Conservation (phyloP, 495 filamentous ascomycete species). For the Hypoxylon intermedium region DNA sequence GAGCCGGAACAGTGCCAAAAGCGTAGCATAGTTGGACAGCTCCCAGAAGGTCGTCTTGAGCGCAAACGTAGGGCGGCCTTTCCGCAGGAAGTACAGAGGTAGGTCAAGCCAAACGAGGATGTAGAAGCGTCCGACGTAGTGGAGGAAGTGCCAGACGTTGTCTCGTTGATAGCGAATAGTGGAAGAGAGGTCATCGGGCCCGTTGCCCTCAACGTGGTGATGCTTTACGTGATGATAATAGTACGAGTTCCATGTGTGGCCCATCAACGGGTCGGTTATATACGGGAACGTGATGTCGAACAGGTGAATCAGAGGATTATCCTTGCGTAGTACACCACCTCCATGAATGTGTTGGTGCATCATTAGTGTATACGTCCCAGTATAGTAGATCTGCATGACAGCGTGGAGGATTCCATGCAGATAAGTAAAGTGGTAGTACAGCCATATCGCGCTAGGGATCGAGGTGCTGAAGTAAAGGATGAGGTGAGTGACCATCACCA, state of each 20-base stretch:
- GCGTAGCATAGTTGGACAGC: conserved; percentile 55
- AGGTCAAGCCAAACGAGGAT: conserved; percentile 76
- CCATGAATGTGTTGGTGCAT: conserved; percentile 85
- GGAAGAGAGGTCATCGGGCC: conserved; percentile 74
- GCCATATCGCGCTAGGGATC: conserved; percentile 68
- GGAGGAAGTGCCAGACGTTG: conserved; percentile 64
- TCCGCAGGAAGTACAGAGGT: conserved; percentile 72
- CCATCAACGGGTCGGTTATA: conserved; percentile 74
- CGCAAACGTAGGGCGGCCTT: conserved; percentile 58
- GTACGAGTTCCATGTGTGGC: conserved; percentile 84
- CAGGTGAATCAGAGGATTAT: conserved; percentile 19
- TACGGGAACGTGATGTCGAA: conserved; percentile 74
- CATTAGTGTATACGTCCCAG: conserved; percentile 78
- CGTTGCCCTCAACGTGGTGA: conserved; percentile 84
- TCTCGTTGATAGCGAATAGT: conserved; percentile 82
- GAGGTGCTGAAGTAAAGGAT: conserved; percentile 72
- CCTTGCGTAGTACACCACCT: conserved; percentile 66
- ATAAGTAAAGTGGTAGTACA: conserved; percentile 71
- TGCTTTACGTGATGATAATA: conserved; percentile 87
- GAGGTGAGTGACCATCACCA: conserved; percentile 79
- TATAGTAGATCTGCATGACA: conserved; percentile 66
- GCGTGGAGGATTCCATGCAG: conserved; percentile 69
- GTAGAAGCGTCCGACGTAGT: conserved; percentile 75
- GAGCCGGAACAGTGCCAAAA: conserved; percentile 57
- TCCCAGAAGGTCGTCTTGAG: conserved; percentile 64